Base-by-base conservation (phyloP, 2,329 filamentous ascomycete genomes). In the Coniochaeta hoffmannii region DNA sequence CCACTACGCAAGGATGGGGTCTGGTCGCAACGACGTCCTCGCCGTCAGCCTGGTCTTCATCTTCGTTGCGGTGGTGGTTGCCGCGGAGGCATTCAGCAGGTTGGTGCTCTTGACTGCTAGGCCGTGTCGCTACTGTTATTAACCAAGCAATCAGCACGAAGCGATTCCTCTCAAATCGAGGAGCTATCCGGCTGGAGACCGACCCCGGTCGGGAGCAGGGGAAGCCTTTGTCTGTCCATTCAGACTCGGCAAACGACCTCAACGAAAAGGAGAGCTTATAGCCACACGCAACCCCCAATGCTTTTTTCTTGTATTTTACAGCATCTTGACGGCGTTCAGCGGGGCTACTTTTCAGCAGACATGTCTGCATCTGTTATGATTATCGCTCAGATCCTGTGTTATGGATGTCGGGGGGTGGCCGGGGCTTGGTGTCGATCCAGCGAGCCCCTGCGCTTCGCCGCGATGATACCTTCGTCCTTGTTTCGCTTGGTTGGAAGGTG, bases 41-140 rank as follows among this genome's bases (percentile, higher is more conserved):
- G 61, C 68, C n/a, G 64, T 71, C 28, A 58, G 60, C 50, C 55
- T 70, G 24, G 64, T 65, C 1, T 53, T 63, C 11, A 59, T 62
- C 5, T 71, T 69, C 49, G 49, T 71, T 34, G 19, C 66, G 24
- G 60, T 65, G 8, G 64, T 71, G 24, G 57, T 70, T 7, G 53
- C 59, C 5, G 60, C 68, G 15, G 69, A 70, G 62, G 60, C 62
- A 9, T 66, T 53, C 2, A 52, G 59, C 41, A 59, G 60, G 68
- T 69, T 11, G 26, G 28, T 19, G 15, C 28, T 24, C 30, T 53
- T 17, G 17, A 15, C 14, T 14, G 19, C 26, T n/a, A n/a, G n/a
- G n/a, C n/a, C n/a, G n/a, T n/a, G n/a, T n/a, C n/a, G n/a, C n/a
- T n/a, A n/a, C n/a, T n/a, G n/a, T n/a, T n/a, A n/a, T n/a, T n/a